Conservation (phyloP, 148 eudicot species). For the Limonium bicolor region DNA sequence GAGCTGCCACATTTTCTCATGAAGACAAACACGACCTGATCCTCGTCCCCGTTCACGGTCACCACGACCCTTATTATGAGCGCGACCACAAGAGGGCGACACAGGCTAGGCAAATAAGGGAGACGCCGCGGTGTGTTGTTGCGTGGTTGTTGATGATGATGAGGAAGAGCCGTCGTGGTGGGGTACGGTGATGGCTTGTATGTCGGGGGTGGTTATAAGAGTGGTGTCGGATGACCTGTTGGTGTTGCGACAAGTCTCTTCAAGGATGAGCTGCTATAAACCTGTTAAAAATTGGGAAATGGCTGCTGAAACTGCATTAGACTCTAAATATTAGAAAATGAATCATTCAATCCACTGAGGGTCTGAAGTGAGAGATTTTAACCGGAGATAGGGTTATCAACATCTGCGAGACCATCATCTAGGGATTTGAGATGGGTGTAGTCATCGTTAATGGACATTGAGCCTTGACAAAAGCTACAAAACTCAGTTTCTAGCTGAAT, state of each 20-base stretch:
- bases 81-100: too few species aligned
- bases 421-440: neutral
- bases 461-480: neutral
- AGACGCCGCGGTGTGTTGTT: too few species aligned
- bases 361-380: too few species aligned
- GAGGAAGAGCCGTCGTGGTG: too few species aligned
- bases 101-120: too few species aligned
- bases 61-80: too few species aligned
- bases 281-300: neutral
- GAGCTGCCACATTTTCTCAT: too few species aligned
- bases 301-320: neutral
- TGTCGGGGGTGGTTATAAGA: neutral
- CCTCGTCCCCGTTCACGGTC: too few species aligned
- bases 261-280: neutral
- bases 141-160: neutral
- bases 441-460: neutral
- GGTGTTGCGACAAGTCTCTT: neutral
- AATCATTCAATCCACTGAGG: neutral
- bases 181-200: neutral
- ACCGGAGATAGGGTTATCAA: neutral
- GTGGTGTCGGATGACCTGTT: neutral
- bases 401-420: neutral
- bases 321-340: neutral
- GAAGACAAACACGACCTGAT: too few species aligned
- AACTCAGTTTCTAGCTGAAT: neutral